Evolutionary conservation across 352 stramenopile species (phyloP).

Genomic region (Pythium plurisporium): DNA sequence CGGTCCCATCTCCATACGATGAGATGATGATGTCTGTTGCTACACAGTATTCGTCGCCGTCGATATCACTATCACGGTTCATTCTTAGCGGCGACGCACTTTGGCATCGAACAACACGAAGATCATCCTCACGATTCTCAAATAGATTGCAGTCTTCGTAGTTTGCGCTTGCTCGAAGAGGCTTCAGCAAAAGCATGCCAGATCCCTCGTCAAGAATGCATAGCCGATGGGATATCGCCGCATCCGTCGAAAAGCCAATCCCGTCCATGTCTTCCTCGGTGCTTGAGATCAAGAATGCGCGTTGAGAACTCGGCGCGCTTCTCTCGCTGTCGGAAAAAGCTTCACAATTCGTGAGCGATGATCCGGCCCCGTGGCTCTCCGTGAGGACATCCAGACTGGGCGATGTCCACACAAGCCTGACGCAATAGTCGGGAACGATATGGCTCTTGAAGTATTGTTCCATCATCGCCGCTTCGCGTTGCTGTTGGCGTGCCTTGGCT

Average conservation of each 20-base stretch:
- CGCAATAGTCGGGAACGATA: constrained; percentile 16
- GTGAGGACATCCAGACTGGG: constrained; percentile 15
- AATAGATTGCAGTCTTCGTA: not conserved
- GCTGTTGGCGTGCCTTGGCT: constrained; percentile 20
- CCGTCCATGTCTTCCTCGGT: not conserved
- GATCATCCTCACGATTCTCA: constrained; percentile 10
- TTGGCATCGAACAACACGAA: constrained; percentile 11
- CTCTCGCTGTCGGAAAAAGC: too few relatives aligned
- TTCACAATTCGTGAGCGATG: not conserved
- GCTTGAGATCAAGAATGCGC: constrained; percentile 4
- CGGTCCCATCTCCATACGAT: not conserved
- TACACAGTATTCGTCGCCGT: not conserved
- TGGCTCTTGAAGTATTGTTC: constrained; percentile 20
- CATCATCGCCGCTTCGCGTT: constrained; percentile 19
- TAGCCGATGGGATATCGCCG: constrained; percentile 1
- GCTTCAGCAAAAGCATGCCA: constrained; percentile 19
- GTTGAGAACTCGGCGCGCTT: too few relatives aligned
- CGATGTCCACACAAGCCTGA: constrained; percentile 20
- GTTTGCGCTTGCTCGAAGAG: not conserved
- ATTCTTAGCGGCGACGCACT: constrained; percentile 3
- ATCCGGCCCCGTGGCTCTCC: not conserved
- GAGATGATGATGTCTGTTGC: constrained; percentile 11
- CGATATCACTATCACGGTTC: not conserved
- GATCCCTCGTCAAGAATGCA: constrained; percentile 6
- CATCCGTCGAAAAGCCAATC: not conserved